phyloP scores from a whole-genome alignment of 2,329 filamentous ascomycete species.

The Talaromyces amestolkiae region DNA sequence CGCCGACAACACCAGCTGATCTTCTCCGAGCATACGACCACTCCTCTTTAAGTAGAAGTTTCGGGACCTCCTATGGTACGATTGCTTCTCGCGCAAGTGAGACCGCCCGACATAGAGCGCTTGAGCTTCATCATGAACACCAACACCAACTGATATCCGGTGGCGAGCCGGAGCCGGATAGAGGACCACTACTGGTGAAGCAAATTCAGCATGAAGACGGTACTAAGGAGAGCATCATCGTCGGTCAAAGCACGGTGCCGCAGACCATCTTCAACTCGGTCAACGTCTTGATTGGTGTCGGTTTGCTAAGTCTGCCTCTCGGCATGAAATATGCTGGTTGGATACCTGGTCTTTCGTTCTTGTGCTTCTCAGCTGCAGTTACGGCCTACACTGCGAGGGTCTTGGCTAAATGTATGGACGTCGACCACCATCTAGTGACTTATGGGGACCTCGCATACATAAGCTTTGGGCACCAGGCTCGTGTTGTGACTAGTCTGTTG shows the following conservation, averaged over 20 bases:
- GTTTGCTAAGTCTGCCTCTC: conserved; percentile 82
- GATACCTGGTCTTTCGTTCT: conserved; percentile 74
- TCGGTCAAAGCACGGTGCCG: conserved; percentile 90
- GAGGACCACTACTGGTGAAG: conserved; percentile 78
- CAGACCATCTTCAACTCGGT: conserved; percentile 97
- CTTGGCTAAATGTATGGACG: conserved; percentile 82
- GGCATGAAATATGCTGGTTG: conserved; percentile 85
- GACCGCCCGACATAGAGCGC: conserved; percentile 56
- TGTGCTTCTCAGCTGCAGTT: conserved; percentile 69
- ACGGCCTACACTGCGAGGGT: conserved; percentile 85
- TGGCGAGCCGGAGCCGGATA: conserved; percentile 56
- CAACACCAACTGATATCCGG: conserved; percentile 49
- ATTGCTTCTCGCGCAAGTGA: conserved; percentile 57
- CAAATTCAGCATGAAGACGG: conserved; percentile 82
- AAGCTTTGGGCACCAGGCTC: conserved; percentile 78
- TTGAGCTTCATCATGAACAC: conserved; percentile 53
- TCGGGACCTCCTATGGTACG: conserved; percentile 62
- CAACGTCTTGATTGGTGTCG: conserved; percentile 87
- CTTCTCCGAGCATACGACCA: conserved; percentile 51
- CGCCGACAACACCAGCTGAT: conserved; percentile 10
- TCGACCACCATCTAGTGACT: conserved; percentile 80
- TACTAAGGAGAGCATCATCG: conserved; percentile 76
- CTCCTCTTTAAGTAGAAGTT: conserved; percentile 69
- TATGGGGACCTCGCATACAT: conserved; percentile 93
- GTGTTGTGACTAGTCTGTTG: conserved; percentile 76